These are phyloP conservation scores for Pseudevernia furfuracea DNA, from an alignment of 495 filamentous ascomycete genomes.

Conservation along the genomic window DNA sequence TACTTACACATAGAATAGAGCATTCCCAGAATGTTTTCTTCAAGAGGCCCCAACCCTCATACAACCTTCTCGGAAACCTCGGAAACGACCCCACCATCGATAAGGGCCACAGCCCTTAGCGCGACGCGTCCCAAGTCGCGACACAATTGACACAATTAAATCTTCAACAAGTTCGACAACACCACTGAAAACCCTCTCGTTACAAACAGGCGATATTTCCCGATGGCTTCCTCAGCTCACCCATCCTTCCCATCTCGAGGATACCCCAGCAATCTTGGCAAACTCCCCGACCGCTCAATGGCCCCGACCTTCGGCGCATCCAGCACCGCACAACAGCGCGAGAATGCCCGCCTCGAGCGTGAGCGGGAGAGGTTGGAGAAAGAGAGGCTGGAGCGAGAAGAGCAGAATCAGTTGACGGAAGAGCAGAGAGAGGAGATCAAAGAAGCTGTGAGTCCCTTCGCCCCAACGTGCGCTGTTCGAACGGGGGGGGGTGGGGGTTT, in stretches of 20 bases:
- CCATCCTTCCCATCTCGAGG: constrained; percentile 46
- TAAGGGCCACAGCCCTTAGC: not conserved
- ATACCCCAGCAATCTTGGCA: constrained; percentile 32
- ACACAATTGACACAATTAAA: not conserved
- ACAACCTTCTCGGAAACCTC: not conserved
- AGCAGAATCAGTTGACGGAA: constrained; percentile 54
- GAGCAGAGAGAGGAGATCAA: constrained; percentile 85
- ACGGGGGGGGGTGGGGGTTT: too few relatives aligned
- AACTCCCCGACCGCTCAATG: constrained; percentile 44
- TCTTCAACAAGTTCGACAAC: not conserved
- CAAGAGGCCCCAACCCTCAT: not conserved
- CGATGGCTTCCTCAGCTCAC: constrained; percentile 34
- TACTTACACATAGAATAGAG: not conserved
- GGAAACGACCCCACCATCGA: not conserved
- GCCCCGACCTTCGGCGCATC: constrained; percentile 44
- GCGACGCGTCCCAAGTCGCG: constrained; percentile 11
- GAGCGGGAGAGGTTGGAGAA: constrained; percentile 30
- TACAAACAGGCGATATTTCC: not conserved
- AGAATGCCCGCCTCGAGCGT: constrained; percentile 30
- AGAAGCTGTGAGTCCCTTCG: constrained; percentile 61
- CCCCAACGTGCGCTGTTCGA: not conserved
- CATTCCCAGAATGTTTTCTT: not conserved
- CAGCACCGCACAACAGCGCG: constrained; percentile 27
- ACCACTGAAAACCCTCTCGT: not conserved
- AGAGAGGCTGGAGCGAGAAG: constrained; percentile 32